Conservation (phyloP, 768 basidiomycete species). For the Nidularia sp. region DNA sequence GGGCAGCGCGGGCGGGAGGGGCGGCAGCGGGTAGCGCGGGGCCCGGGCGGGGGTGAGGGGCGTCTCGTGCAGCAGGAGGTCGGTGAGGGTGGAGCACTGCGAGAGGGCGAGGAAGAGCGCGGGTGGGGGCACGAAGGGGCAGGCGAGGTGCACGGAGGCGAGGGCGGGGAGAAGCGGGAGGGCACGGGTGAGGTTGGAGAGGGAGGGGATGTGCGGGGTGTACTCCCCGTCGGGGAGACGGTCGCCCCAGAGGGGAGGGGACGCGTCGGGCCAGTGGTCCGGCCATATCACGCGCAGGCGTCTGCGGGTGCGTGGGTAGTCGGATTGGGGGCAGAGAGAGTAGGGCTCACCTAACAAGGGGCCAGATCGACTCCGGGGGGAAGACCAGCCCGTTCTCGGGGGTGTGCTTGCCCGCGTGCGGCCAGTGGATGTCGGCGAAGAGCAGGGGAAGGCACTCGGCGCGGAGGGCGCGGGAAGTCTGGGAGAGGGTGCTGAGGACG, state of each 20-base stretch:
- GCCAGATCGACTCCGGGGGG: slow-evolving; percentile 33
- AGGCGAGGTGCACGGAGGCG: slow-evolving; percentile 27
- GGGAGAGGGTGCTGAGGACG: slow-evolving; percentile 19
- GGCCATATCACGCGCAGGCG: slow-evolving; percentile 36
- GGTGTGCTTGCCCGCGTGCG: slow-evolving; percentile 31
- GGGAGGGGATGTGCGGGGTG: slow-evolving; percentile 26
- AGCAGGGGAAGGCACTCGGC: slow-evolving; percentile 20
- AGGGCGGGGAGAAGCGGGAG: slow-evolving; percentile 31
- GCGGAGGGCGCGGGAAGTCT: slow-evolving; percentile 19
- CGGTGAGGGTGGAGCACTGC: slow-evolving; percentile 26
- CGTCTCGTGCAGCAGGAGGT: slow-evolving; percentile 33
- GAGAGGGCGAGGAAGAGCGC: slow-evolving; percentile 29
- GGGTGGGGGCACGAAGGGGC: slow-evolving; percentile 35
- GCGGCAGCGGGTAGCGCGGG: slow-evolving; percentile 12
- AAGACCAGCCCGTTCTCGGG: slow-evolving; percentile 29
- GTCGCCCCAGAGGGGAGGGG: slow-evolving; percentile 34
- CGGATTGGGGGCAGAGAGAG: too few relatives aligned
- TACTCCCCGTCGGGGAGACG: slow-evolving; percentile 28
- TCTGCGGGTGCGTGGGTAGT: slow-evolving; percentile 18
- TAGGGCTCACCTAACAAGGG: too few relatives aligned
- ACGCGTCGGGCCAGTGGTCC: slow-evolving; percentile 38
- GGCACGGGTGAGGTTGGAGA: slow-evolving; percentile 29
- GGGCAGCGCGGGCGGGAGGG: slow-evolving; percentile 22
- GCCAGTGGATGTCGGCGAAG: slow-evolving; percentile 35
- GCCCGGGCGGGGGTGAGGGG: slow-evolving; percentile 24